A percentile compares a stretch with the other conserved stretches of the same genome.
These are phyloP conservation scores for Trichoderma sp. DNA, from an alignment of 2,329 filamentous ascomycete genomes.

Conservation along the genomic window DNA sequence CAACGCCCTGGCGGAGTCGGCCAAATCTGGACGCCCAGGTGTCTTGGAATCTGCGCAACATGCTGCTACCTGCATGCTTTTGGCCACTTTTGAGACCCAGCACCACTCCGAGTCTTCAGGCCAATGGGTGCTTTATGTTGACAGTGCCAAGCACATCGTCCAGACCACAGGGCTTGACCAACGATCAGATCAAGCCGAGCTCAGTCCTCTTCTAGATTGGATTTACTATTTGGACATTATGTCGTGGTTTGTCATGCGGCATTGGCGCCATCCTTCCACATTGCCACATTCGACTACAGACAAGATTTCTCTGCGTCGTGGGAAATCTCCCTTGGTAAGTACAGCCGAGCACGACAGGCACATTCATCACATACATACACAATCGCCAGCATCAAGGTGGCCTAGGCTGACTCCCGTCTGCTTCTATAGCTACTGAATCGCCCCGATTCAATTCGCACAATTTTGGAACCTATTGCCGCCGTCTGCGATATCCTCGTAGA, in stretches of 20 bases:
- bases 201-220: background rate
- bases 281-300: background rate
- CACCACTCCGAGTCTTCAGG: background rate
- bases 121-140: background rate
- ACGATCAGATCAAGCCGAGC: background rate
- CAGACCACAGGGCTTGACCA: background rate
- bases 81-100: background rate
- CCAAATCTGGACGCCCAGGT: background rate
- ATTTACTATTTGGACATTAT: background rate
- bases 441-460: background rate
- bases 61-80: background rate
- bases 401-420: background rate
- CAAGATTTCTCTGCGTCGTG: background rate
- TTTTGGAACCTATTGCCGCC: background rate
- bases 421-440: background rate
- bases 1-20: background rate
- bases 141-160: background rate
- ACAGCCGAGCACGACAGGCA: background rate
- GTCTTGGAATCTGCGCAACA: background rate
- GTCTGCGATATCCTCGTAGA: background rate
- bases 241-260: background rate
- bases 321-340: background rate
- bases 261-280: constrained; percentile 1
- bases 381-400: background rate
- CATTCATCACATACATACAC: background rate